Conservation (phyloP, 768 basidiomycete species). For the Russula ochroleuca region DNA sequence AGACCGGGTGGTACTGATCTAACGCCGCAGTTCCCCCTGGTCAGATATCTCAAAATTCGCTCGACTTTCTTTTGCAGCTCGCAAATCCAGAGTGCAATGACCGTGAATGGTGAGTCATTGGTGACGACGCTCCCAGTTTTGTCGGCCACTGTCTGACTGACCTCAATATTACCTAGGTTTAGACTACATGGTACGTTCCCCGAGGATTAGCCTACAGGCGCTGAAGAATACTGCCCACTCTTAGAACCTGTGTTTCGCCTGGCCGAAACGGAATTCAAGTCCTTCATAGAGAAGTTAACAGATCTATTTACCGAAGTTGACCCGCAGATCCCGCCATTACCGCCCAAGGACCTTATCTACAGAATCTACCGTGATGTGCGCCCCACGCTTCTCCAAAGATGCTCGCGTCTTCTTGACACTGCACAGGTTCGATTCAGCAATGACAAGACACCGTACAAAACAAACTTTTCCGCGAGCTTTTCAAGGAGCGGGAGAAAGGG, state of each 20-base stretch:
- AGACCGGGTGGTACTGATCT: background rate
- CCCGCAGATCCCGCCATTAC: conserved; percentile 78
- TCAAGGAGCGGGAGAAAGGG: conserved; percentile 90
- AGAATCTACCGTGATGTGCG: conserved; percentile 88
- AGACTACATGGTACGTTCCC: conserved; percentile 58
- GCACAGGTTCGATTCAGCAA: conserved; percentile 80
- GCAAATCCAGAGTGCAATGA: conserved; percentile 78
- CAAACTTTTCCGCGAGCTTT: conserved; percentile 71
- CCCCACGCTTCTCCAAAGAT: conserved; percentile 9
- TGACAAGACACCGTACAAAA: conserved; percentile 96
- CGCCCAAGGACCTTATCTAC: conserved; percentile 88
- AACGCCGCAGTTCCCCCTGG: conserved; percentile 65
- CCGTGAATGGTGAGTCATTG: conserved; percentile 79
- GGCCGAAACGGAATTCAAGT: conserved; percentile 87
- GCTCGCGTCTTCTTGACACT: background rate
- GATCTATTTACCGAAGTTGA: conserved; percentile 67
- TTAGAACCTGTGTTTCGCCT: conserved; percentile 73
- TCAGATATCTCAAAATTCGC: conserved; percentile 78
- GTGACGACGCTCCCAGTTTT: conserved; percentile 38
- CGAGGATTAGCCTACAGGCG: background rate
- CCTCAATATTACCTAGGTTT: conserved; percentile 53
- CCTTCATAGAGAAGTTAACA: conserved; percentile 71
- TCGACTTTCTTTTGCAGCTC: conserved; percentile 70
- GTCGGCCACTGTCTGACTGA: background rate
- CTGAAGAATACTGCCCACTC: background rate